Conservation (phyloP, 257 asterid species). For the Linderniella brevidens region DNA sequence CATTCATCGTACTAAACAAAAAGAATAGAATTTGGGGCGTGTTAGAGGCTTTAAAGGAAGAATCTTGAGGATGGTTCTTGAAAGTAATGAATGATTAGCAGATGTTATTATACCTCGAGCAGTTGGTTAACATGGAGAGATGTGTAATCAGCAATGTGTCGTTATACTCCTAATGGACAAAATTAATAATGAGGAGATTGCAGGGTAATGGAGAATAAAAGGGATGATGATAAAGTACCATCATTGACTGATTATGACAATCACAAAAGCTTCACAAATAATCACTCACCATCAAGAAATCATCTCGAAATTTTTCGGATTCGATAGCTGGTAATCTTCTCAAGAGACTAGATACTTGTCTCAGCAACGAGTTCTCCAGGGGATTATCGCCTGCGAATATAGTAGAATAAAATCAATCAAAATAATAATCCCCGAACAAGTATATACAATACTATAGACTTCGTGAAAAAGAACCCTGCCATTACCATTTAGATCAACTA, state of each 20-base stretch:
- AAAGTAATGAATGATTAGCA: neutral
- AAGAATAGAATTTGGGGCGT: neutral
- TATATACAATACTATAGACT: too few relatives aligned
- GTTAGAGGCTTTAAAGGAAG: too few relatives aligned
- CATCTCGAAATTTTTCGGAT: slow-evolving; percentile 75
- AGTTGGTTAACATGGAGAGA: slow-evolving; percentile 95
- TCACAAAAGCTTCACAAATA: too few relatives aligned
- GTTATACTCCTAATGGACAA: slow-evolving; percentile 48
- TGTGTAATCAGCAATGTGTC: slow-evolving; percentile 70
- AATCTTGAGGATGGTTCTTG: neutral
- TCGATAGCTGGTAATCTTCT: slow-evolving; percentile 90
- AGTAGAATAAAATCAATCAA: too few relatives aligned
- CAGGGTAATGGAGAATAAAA: slow-evolving; percentile 1
- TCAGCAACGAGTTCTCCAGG: slow-evolving; percentile 58
- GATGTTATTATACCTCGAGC: slow-evolving; percentile 96
- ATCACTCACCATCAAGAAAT: slow-evolving; percentile 81
- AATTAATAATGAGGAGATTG: slow-evolving; percentile 6
- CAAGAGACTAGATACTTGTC: slow-evolving; percentile 89
- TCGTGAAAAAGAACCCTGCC: too few relatives aligned
- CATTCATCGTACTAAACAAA: neutral
- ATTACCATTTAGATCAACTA: too few relatives aligned
- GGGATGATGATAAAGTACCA: too few relatives aligned
- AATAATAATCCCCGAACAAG: too few relatives aligned
- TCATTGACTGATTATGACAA: too few relatives aligned
- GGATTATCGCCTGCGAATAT: slow-evolving; percentile 58